These are phyloP conservation scores for Rosa lucieae DNA, from an alignment of 306 rosid species.

Conservation along the genomic window DNA sequence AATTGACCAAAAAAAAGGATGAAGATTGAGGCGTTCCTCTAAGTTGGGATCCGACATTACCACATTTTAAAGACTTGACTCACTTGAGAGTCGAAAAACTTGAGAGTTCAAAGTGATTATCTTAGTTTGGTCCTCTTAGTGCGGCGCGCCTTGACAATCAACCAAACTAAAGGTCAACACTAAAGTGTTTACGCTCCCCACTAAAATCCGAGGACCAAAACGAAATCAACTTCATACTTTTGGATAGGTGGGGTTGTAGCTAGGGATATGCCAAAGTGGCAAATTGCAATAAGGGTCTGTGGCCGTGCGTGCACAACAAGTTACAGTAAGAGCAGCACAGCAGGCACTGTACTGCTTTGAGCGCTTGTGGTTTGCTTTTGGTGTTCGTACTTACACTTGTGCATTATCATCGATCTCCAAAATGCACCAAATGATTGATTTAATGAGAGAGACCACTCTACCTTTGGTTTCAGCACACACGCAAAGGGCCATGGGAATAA, in stretches of 20 bases:
- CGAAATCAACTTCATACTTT: not conserved
- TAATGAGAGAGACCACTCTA: constrained; percentile 5
- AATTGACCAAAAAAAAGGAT: not conserved
- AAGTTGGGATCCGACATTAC: not conserved
- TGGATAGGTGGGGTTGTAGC: not conserved
- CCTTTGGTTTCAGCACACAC: constrained; percentile 14
- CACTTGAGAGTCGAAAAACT: not conserved
- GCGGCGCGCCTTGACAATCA: not conserved
- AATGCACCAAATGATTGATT: constrained; percentile 19
- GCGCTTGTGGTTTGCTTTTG: not conserved
- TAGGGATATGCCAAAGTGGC: constrained; percentile 5
- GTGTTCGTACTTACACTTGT: not conserved
- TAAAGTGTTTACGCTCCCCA: not conserved
- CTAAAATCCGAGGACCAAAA: not conserved
- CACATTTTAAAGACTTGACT: not conserved
- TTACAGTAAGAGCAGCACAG: constrained; percentile 17
- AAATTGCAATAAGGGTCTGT: not conserved
- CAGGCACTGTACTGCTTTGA: not conserved
- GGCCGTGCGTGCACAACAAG: constrained; percentile 32
- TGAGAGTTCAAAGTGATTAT: not conserved
- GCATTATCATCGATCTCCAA: not conserved
- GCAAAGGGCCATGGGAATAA: not conserved
- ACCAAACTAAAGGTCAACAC: not conserved
- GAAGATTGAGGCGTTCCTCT: not conserved
- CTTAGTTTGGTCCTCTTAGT: not conserved